Evolutionary conservation across 208 protist species (phyloP), one percentile per base, ranked within the genome.

Genomic region (Wallacemonas collosoma): DNA sequence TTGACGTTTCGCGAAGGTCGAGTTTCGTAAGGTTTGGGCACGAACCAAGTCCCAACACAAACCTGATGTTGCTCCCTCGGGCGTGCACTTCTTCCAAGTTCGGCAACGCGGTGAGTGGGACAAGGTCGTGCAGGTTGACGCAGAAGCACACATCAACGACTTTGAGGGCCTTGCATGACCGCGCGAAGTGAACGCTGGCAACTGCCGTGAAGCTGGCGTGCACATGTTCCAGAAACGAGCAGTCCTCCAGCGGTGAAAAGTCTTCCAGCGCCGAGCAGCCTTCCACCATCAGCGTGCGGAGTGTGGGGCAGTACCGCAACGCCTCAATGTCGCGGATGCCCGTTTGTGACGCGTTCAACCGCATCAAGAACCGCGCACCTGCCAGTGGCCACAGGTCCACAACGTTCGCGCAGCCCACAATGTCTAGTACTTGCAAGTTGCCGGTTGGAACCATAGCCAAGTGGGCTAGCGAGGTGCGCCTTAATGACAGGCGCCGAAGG

Each of bases 401-500:
- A 5, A 36, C 6, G 11, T n/a, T 5, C 53, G 53, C 17, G 6
- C 11, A 57, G 6, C 14, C 53, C 53, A 15, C 6, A 57, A n/a
- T n/a, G 53, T 57, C 53, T 7, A 36, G 53, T 17, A 57, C 53
- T n/a, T 57, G 53, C 53, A 57, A 57, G 45, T 50, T 56, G 8
- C 12, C 8, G 12, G 12, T n/a, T 56, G 51, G 26, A 62, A 38
- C 26, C 53, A 57, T 50, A 6, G 45, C 45, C 8, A 50, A 12
- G 45, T 6, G 6, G 45, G 45, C 12, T 12, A 50, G 45, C 6
- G 45, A 6, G 0, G 45, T 50, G 51, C 2, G 8, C 15, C 14
- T 6, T n/a, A 56, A 17, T 9, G 8, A 7, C 51, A 62, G 6
- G 7, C 72, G 77, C 2, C 71, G 17, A 48, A 78, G 74, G 4